Conservation (phyloP, 805 yeast genomes). For the Kodamaea neixiangensis region DNA sequence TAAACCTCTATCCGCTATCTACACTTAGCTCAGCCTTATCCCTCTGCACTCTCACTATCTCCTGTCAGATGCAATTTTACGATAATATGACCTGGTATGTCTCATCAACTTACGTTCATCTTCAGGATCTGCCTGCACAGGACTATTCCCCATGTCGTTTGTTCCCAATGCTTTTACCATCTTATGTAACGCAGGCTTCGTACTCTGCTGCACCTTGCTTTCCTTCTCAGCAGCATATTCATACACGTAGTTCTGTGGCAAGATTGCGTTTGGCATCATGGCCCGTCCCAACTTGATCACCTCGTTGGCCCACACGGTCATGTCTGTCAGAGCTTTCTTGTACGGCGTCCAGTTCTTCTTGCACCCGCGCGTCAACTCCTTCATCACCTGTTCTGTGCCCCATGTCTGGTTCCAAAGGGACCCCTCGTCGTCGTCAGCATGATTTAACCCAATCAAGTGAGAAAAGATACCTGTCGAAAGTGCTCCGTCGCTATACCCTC, state of each 20-base stretch:
- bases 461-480: slow-evolving; percentile 76
- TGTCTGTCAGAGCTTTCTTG: slow-evolving; percentile 52
- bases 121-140: slow-evolving; percentile 17
- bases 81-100: slow-evolving; percentile 38
- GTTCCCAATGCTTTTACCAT: slow-evolving; percentile 34
- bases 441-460: slow-evolving; percentile 70
- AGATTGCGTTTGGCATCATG: slow-evolving; percentile 56
- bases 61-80: not conserved
- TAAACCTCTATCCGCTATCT: no score
- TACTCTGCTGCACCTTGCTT: slow-evolving; percentile 4
- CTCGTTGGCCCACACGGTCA: slow-evolving; percentile 64
- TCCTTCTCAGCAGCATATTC: slow-evolving; percentile 19
- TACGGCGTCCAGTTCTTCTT: slow-evolving; percentile 63
- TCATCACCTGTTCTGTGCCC: slow-evolving; percentile 63
- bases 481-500: slow-evolving; percentile 86
- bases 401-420: slow-evolving; percentile 60
- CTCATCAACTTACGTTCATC: slow-evolving; percentile 32
- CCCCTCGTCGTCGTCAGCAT: slow-evolving; percentile 36
- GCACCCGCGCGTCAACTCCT: slow-evolving; percentile 69
- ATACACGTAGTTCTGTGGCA: slow-evolving; percentile 40
- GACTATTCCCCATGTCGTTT: slow-evolving; percentile 25
- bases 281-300: slow-evolving; percentile 62
- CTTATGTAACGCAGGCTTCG: slow-evolving; percentile 22
- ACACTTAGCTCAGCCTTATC: slow-evolving; percentile 27
- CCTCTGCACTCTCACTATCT: slow-evolving; percentile 18